Base-by-base conservation (phyloP, 306 rosid genomes). In the Malus sieversii region DNA sequence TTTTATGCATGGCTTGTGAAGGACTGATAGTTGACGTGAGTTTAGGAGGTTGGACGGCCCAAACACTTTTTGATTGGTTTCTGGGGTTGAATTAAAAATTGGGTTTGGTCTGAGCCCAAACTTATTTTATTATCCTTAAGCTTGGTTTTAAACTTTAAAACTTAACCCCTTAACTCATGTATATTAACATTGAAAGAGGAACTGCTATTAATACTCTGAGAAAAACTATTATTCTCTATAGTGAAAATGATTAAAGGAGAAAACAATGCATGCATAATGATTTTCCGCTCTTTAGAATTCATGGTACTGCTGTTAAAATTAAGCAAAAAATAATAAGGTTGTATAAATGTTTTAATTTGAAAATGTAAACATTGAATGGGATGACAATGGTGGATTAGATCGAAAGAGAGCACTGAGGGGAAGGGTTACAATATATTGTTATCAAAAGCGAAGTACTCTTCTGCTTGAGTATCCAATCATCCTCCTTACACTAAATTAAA, bases 51-150 rank as follows among this genome's bases (percentile, higher is more conserved):
- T 52, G 60, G 29, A 33, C 14, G 72, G 78, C 78, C 84, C 78
- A 77, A 73, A 76, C 38, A 23, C 2, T 5, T 29, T 59, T n/a
- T 53, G 53, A 76, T 48, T 20, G 5, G 29, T 32, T 35, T 20
- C 3, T 45, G 45, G 60, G 75, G 73, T 62, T 76, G 55, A 27
- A 22, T 60, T 70, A 74, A 62, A 48, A 15, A 48, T 63, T 29
- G 15, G 20, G 25, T 33, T 82, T 74, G 85, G 81, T 79, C 82
- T 71, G 20, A 30, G 73, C 78, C 77, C 74, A 78, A 77, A 13
- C 20, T 63, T 29, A 63, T 15, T 48, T 48, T 5, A 15, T 48
- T 48, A 5, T 48, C 27, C 29, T 35, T 18, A 66, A 33, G 13
- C 45, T 33, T 33, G 70, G 45, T 16, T 30, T 19, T 66, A 19